Evolutionary conservation across 2,329 filamentous ascomycete genomes (phyloP).

Genomic region (Colletotrichum liaoningense): DNA sequence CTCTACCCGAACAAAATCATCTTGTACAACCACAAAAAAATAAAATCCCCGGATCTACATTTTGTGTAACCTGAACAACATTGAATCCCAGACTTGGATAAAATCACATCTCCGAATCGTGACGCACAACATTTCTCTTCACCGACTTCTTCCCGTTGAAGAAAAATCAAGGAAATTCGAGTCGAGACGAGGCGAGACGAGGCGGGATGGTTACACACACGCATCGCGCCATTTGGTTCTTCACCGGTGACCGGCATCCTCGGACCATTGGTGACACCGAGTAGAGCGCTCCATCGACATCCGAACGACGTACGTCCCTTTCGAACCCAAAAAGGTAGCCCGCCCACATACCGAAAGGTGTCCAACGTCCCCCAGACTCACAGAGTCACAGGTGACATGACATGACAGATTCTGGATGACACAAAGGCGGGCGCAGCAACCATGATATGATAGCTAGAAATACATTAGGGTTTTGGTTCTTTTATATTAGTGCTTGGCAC

Average conservation of each 20-base stretch:
- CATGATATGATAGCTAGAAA: neutral
- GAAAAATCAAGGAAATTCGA: neutral
- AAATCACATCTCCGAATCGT: too few relatives aligned
- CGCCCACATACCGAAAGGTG: neutral
- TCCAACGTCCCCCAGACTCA: too few relatives aligned
- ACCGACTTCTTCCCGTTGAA: neutral
- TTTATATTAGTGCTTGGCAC: neutral
- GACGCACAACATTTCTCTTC: neutral
- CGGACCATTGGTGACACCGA: neutral
- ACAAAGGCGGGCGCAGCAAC: neutral
- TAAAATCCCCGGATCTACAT: neutral
- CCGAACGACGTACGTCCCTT: neutral
- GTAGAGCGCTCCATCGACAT: neutral
- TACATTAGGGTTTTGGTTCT: neutral
- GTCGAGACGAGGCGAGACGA: neutral
- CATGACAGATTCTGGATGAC: neutral
- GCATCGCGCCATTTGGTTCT: neutral
- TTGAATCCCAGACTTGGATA: too few relatives aligned
- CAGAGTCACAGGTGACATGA: neutral
- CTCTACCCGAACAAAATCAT: neutral
- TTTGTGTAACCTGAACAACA: neutral
- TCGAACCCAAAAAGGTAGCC: neutral
- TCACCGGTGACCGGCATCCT: neutral
- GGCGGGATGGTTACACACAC: neutral
- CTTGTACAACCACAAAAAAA: neutral